Base-by-base conservation (phyloP, 441 rosid species). In the Biscutella laevigata region DNA sequence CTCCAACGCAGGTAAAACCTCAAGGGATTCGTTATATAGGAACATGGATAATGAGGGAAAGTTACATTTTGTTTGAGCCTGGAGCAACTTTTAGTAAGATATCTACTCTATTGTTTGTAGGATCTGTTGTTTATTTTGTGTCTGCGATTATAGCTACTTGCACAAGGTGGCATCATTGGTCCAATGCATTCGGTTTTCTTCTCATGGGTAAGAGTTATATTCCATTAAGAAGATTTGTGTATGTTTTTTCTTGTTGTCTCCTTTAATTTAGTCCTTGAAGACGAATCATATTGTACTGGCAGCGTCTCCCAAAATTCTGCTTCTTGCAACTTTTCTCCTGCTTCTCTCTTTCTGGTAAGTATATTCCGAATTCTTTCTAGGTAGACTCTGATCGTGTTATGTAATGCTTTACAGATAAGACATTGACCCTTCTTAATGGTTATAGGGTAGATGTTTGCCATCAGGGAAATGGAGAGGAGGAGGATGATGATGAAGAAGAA, bases 361-460 rank as follows among this genome's bases (percentile, higher is more conserved):
- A 26, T 29, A 9, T 53, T 37, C 24, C 33, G 49, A 8, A 16
- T 48, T n/a, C n/a, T n/a, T n/a, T n/a, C n/a, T n/a, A n/a, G n/a
- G n/a, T n/a, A n/a, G n/a, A 33, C 17, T 3, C 27, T 15, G 5
- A 22, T 4, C 1, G 6, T 15, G 1, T 41, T 36, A 11, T 40
- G 8, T 24, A 7, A 15, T 30, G 1, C 9, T 16, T 64, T 11
- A 5, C n/a, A 37, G 34, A 46, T 54, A 61, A 57, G 54, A 36
- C 12, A 36, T 2, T 17, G 58, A 15, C 27, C 6, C 28, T 35
- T 60, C 14, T 70, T 32, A 70, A 66, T 74, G n/a, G 69, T 62
- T 75, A 67, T 73, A 80, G 86, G 86, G 76, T 80, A 67, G 94
- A 87, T 71, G 89, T 87, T 71, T 85, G 89, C 80, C 94, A 82